These are phyloP conservation scores for Tetrapisispora pingtungensis DNA, from an alignment of 805 yeast species.

Conservation along the genomic window DNA sequence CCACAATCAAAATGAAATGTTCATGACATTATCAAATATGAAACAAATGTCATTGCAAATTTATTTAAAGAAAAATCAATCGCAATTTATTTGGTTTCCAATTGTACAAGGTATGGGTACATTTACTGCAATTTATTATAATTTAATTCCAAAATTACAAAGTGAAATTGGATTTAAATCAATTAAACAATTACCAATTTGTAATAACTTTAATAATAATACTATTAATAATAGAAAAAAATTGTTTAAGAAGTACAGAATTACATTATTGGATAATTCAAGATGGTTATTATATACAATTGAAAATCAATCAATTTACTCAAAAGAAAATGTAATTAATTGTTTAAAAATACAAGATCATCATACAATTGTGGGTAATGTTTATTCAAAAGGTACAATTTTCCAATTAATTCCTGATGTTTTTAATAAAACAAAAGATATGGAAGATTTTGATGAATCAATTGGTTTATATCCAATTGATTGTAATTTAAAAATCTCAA, in stretches of 20 bases:
- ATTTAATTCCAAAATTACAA: constrained; percentile 43
- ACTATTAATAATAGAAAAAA: constrained; percentile 21
- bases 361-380: background rate
- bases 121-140: constrained; percentile 53
- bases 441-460: constrained; percentile 38
- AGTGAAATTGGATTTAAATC: constrained; percentile 56
- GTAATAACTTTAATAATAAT: background rate
- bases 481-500: constrained; percentile 17
- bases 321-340: background rate
- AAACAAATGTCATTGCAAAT: constrained; percentile 30
- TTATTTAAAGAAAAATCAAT: constrained; percentile 17
- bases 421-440: background rate
- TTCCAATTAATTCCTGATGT: constrained; percentile 3
- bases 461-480: constrained; percentile 52
- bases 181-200: constrained; percentile 28
- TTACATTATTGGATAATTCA: constrained; percentile 43
- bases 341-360: background rate
- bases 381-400: constrained; percentile 1
- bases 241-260: constrained; percentile 43
- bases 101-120: constrained; percentile 78
- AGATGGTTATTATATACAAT: constrained; percentile 53
- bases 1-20: constrained; percentile 6
- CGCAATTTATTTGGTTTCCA: constrained; percentile 43
- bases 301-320: constrained; percentile 11
- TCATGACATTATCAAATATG: constrained; percentile 22